A percentile compares a stretch with the other conserved stretches of the same genome.
phyloP scores from a whole-genome alignment of 139 green algal species.

The Chlorella sp. region DNA sequence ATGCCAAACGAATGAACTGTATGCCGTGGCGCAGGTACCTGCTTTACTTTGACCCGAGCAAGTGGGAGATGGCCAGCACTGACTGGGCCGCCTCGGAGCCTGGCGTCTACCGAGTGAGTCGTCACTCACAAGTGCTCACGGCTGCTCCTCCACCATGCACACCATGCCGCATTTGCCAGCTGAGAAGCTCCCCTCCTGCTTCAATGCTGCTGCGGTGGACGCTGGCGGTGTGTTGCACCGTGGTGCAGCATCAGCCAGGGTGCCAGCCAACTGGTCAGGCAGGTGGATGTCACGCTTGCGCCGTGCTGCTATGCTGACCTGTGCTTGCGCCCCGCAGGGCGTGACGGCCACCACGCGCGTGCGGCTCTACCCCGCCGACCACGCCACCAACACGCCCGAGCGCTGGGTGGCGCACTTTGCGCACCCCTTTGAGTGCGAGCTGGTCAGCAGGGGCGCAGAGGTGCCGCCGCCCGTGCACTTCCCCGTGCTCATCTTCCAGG shows the following conservation, averaged over 20 bases:
- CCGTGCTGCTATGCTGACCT: background rate
- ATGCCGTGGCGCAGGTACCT: slow-evolving; percentile 3
- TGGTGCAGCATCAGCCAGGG: no score
- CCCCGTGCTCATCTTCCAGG: slow-evolving; percentile 45
- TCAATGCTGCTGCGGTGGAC: no score
- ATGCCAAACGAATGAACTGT: no score
- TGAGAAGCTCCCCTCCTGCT: no score
- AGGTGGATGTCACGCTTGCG: background rate
- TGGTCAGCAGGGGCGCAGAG: slow-evolving; percentile 25
- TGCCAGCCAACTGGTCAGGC: no score
- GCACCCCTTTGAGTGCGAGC: slow-evolving; percentile 57
- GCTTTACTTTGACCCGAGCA: slow-evolving; percentile 33
- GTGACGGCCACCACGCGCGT: slow-evolving; percentile 42
- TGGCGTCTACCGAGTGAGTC: slow-evolving; percentile 27
- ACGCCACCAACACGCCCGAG: slow-evolving; percentile 5
- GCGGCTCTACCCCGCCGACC: slow-evolving; percentile 33
- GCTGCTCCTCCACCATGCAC: no score
- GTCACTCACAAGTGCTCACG: no score
- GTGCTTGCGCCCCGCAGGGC: slow-evolving; percentile 24
- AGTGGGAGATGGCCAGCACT: slow-evolving; percentile 36
- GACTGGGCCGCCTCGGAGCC: slow-evolving; percentile 14
- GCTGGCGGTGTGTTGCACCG: no score
- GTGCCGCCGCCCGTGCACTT: slow-evolving; percentile 18
- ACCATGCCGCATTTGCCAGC: no score
- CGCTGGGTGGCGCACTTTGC: slow-evolving; percentile 48